A percentile compares a stretch with the other conserved stretches of the same genome.
Conservation (phyloP, 2,329 filamentous ascomycete genomes). For the Pezicula rhizophila region DNA sequence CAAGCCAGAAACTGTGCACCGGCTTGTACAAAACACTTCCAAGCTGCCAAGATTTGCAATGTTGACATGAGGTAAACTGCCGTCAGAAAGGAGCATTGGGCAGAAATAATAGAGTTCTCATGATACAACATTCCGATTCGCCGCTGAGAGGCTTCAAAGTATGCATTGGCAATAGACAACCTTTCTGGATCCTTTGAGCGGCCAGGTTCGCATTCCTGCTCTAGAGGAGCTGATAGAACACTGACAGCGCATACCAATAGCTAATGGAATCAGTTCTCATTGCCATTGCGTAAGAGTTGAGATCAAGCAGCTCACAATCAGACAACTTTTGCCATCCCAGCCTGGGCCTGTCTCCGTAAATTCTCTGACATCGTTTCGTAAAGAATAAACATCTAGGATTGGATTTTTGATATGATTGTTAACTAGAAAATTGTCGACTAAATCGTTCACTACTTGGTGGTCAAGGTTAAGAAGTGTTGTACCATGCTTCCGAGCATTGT, state of each 20-base stretch:
- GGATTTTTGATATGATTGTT: constrained; percentile 20
- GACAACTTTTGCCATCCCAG: constrained; percentile 18
- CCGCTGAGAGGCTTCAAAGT: constrained; percentile 16
- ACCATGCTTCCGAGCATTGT: background rate
- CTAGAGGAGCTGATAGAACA: constrained; percentile 9
- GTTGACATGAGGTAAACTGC: constrained; percentile 18
- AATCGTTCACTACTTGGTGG: constrained; percentile 8
- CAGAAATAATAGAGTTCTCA: constrained; percentile 13
- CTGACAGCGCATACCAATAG: constrained; percentile 18
- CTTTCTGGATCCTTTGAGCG: constrained; percentile 3
- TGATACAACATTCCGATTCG: constrained; percentile 19
- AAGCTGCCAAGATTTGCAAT: constrained; percentile 15
- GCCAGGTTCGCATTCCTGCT: constrained; percentile 5
- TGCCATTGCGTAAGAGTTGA: background rate
- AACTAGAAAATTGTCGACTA: constrained; percentile 17
- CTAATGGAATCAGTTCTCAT: constrained; percentile 5
- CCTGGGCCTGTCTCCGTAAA: constrained; percentile 11
- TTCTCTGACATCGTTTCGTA: constrained; percentile 12
- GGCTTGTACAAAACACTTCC: constrained; percentile 18
- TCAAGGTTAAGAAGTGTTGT: constrained; percentile 12
- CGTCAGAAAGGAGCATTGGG: constrained; percentile 18
- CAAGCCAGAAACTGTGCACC: constrained; percentile 10
- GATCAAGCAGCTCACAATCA: constrained; percentile 11
- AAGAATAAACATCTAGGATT: constrained; percentile 12
- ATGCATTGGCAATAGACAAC: constrained; percentile 9